These are phyloP conservation scores for Camelina sativa DNA, from an alignment of 345 rosid species.

Conservation along the genomic window DNA sequence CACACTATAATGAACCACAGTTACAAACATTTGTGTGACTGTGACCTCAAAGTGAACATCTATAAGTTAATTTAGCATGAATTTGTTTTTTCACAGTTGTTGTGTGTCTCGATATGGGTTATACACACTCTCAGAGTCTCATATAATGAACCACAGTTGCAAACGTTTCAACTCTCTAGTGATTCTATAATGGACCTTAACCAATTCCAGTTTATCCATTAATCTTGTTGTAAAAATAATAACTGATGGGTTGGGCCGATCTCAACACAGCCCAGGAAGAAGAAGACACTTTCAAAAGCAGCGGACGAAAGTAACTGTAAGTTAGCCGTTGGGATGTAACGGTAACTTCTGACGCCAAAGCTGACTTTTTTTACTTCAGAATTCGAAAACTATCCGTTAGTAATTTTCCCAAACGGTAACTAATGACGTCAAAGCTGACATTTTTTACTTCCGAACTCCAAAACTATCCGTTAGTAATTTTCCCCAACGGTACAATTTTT, in stretches of 20 bases:
- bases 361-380: neutral
- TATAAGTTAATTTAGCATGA: neutral
- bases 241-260: neutral
- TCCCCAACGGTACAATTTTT: neutral
- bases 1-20: too few relatives aligned
- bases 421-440: neutral
- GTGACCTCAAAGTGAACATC: neutral
- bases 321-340: neutral
- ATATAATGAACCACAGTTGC: neutral
- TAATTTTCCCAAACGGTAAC: neutral
- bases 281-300: neutral
- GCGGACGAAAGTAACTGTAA: neutral
- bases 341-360: neutral
- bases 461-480: neutral
- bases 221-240: neutral
- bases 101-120: neutral
- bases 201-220: neutral
- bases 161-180: neutral
- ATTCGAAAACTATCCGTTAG: neutral
- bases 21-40: too few relatives aligned
- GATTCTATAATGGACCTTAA: neutral
- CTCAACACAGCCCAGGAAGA: neutral
- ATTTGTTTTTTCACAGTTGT: neutral
- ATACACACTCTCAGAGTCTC: neutral
- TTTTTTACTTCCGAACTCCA: neutral